phyloP scores from a whole-genome alignment of 257 asterid species.

The Nicotiana knightiana region DNA sequence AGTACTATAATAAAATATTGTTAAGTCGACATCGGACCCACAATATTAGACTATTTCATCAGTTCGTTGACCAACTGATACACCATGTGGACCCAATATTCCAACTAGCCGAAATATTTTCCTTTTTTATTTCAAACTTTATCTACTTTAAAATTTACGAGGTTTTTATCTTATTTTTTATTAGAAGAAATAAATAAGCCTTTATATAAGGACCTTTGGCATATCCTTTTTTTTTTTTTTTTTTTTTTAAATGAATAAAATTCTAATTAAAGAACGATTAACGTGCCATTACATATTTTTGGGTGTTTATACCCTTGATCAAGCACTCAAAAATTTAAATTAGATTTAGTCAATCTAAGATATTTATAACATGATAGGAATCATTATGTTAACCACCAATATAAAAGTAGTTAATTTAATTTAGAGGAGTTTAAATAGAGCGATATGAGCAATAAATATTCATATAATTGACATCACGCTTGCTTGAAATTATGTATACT shows the following conservation, averaged over 20 bases:
- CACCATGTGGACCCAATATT: conserved; percentile 3
- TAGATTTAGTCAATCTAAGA: background rate
- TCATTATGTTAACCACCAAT: background rate
- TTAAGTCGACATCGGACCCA: background rate
- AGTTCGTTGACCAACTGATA: background rate
- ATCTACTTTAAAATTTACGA: background rate
- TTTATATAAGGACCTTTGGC: background rate
- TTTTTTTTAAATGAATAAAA: background rate
- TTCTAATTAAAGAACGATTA: background rate
- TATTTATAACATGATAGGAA: background rate
- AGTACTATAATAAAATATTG: too few species aligned
- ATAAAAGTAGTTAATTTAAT: too few species aligned
- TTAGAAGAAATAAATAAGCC: background rate
- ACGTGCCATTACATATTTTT: background rate
- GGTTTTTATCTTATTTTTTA: background rate
- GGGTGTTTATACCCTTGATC: background rate
- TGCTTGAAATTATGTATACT: background rate
- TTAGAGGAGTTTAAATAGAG: too few species aligned
- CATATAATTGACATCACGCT: too few species aligned
- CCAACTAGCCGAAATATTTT: background rate
- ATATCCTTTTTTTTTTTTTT: background rate
- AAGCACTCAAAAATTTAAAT: background rate
- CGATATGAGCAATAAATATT: too few species aligned
- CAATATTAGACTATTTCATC: background rate
- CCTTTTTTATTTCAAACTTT: background rate